A percentile compares a stretch with the other conserved stretches of the same genome.
Evolutionary conservation across 2,329 filamentous ascomycete genomes (phyloP).

Genomic region (Cryphonectria parasitica): DNA sequence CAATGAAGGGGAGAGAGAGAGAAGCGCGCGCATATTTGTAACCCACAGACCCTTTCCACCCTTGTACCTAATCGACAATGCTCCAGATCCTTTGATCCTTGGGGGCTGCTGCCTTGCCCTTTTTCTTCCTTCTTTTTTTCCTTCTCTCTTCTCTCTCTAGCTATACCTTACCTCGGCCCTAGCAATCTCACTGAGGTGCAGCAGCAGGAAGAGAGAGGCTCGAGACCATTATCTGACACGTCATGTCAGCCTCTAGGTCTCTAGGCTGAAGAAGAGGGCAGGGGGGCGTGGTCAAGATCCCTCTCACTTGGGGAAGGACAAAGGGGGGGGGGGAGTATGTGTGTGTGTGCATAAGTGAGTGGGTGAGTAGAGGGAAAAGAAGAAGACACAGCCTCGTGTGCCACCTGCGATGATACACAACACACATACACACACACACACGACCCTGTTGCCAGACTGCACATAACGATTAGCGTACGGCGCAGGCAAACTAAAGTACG

Average conservation of each 20-base stretch:
- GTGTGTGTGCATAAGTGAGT: background rate
- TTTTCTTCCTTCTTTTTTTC: background rate
- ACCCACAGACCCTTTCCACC: background rate
- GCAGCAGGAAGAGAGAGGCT: background rate
- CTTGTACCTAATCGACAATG: background rate
- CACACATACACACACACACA: background rate
- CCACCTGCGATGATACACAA: background rate
- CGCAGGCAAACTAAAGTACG: background rate
- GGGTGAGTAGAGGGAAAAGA: background rate
- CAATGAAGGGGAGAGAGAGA: background rate
- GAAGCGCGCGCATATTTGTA: background rate
- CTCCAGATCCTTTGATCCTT: background rate
- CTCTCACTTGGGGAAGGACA: background rate
- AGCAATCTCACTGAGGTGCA: background rate
- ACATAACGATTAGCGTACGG: background rate
- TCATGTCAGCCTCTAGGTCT: background rate
- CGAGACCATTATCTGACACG: conserved; percentile 6
- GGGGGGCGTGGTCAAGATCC: background rate
- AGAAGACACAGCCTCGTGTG: conserved; percentile 7
- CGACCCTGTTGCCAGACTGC: background rate
- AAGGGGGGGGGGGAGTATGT: background rate
- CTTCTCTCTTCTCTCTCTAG: background rate
- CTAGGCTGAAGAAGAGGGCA: background rate
- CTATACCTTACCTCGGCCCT: background rate
- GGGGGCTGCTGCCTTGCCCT: background rate